Percentiles rank a stretch among this genome's conserved stretches.
Conservation (phyloP, 1,139 yeast genomes). For the Scheffersomyces lignicola region DNA sequence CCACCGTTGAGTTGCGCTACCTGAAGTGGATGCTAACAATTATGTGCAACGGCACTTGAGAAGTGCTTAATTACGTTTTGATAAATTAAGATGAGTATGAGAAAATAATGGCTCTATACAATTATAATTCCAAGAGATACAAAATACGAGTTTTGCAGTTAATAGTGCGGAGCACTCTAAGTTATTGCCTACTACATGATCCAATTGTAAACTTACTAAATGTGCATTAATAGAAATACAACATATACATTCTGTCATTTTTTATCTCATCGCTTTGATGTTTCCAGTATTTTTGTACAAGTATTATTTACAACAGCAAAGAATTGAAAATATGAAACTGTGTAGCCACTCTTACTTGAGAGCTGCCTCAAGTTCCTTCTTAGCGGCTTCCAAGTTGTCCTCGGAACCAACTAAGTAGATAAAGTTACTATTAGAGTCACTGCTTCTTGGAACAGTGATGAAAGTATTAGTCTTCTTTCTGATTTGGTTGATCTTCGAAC, state of each 20-base stretch:
- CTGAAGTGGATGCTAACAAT: no score
- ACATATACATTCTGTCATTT: no score
- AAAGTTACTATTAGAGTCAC: constrained; percentile 38
- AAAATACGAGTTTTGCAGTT: no score
- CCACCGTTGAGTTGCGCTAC: not conserved
- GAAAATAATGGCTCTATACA: no score
- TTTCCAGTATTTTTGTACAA: constrained; percentile 1
- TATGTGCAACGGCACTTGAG: constrained; percentile 1
- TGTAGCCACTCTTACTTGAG: constrained; percentile 2
- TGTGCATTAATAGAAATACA: no score
- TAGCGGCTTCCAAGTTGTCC: constrained; percentile 29
- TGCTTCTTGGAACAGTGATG: constrained; percentile 63
- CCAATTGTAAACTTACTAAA: no score
- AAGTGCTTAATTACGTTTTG: no score
- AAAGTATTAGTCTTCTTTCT: constrained; percentile 60
- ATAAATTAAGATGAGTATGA: no score
- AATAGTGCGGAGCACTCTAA: no score
- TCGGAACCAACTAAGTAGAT: constrained; percentile 35
- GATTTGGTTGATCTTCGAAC: constrained; percentile 63
- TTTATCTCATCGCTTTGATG: not conserved
- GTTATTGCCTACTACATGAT: no score
- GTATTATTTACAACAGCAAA: not conserved
- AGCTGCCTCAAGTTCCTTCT: constrained; percentile 24
- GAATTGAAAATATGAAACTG: not conserved
- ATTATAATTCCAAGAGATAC: no score